These are phyloP conservation scores for Logfia minima DNA, from an alignment of 129 eudicot species.

Conservation along the genomic window DNA sequence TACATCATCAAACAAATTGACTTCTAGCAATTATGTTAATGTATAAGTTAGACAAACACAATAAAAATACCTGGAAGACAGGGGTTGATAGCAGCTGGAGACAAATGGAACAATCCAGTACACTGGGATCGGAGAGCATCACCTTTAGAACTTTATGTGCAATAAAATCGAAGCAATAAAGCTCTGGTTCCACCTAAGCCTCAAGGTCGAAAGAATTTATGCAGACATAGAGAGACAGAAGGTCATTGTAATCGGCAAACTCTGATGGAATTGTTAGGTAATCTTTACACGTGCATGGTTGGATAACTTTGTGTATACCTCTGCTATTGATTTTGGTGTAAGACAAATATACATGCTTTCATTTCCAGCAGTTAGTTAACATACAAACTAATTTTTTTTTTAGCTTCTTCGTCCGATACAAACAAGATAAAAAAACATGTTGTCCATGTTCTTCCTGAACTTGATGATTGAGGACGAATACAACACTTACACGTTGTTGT, in stretches of 20 bases:
- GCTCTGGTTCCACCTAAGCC: not conserved
- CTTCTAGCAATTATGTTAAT: too few relatives aligned
- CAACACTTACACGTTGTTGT: constrained; percentile 18
- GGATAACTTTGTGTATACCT: constrained; percentile 26
- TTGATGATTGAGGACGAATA: constrained; percentile 46
- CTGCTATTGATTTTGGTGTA: constrained; percentile 27
- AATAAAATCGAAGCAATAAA: not conserved
- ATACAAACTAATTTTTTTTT: constrained; percentile 27
- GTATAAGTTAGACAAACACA: not conserved
- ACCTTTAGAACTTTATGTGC: not conserved
- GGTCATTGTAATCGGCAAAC: not conserved
- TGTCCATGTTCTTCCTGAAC: constrained; percentile 31
- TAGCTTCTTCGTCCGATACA: constrained; percentile 40
- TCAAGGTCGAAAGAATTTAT: not conserved
- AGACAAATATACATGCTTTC: constrained; percentile 32
- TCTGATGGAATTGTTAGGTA: constrained; percentile 46
- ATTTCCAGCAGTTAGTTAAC: constrained; percentile 33
- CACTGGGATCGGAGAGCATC: constrained; percentile 48
- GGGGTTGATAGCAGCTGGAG: constrained; percentile 40
- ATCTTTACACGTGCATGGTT: constrained; percentile 19
- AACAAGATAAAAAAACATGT: constrained; percentile 36
- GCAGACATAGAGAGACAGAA: constrained; percentile 5
- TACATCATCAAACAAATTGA: not conserved
- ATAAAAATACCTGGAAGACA: constrained; percentile 51
- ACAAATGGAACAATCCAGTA: constrained; percentile 61